Evolutionary conservation across 257 asterid genomes (phyloP).

Genomic region (Solanum piurae): DNA sequence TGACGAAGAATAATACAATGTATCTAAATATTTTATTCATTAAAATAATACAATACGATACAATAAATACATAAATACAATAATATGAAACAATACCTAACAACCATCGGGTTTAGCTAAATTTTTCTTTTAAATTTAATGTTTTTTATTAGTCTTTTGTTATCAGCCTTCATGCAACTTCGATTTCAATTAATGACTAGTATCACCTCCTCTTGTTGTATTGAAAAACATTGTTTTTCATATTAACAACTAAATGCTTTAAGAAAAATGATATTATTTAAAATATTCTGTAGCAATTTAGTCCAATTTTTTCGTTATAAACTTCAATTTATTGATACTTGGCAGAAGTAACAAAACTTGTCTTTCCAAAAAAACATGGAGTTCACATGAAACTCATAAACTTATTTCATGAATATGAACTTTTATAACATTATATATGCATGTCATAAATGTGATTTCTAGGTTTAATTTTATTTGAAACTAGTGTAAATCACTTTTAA

Average conservation of each 20-base stretch:
- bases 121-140: neutral
- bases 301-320: neutral
- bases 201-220: neutral
- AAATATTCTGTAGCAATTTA: neutral
- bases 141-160: neutral
- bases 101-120: neutral
- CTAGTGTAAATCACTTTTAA: neutral
- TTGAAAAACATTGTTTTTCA: neutral
- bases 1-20: neutral
- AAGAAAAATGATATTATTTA: too few relatives aligned
- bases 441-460: neutral
- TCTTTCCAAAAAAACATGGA: neutral
- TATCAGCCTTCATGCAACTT: too few relatives aligned
- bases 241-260: neutral
- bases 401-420: too few relatives aligned
- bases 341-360: too few relatives aligned
- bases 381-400: neutral
- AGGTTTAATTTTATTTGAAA: neutral
- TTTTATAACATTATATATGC: neutral
- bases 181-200: neutral
- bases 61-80: too few relatives aligned
- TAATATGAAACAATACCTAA: neutral
- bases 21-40: too few relatives aligned
- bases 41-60: neutral
- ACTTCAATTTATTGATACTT: neutral